Conservation (phyloP, 2,329 filamentous ascomycete species). For the Apiospora pterosperma region DNA sequence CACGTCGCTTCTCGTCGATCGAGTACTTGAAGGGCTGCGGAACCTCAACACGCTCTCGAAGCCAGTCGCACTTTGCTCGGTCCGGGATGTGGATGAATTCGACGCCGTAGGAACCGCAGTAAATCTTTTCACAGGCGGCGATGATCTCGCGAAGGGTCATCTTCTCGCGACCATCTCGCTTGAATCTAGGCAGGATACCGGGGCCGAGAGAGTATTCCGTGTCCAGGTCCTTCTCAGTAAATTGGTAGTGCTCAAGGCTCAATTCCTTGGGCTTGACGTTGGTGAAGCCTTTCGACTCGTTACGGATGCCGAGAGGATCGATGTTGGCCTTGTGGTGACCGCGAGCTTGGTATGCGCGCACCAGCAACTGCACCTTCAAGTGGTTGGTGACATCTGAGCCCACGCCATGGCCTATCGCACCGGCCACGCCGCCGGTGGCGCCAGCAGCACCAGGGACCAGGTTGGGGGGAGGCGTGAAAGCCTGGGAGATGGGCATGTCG, state of each 20-base stretch:
- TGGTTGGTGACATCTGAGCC: slow-evolving; percentile 90
- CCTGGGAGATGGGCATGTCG: slow-evolving; percentile 95
- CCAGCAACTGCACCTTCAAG: slow-evolving; percentile 94
- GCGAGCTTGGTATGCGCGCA: slow-evolving; percentile 95
- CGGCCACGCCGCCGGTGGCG: slow-evolving; percentile 70
- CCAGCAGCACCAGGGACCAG: slow-evolving; percentile 80
- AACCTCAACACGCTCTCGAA: slow-evolving; percentile 90
- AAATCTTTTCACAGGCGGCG: slow-evolving; percentile 87
- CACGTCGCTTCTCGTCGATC: slow-evolving; percentile 95
- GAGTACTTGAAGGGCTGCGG: slow-evolving; percentile 96
- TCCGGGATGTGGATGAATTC: slow-evolving; percentile 99
- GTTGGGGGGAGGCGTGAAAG: slow-evolving; percentile 92
- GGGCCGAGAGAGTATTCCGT: slow-evolving; percentile 89
- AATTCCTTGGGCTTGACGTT: slow-evolving; percentile 90
- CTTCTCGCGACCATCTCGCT: slow-evolving; percentile 82
- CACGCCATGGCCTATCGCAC: slow-evolving; percentile 61
- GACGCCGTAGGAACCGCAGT: slow-evolving; percentile 95
- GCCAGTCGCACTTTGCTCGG: slow-evolving; percentile 96
- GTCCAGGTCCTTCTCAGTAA: slow-evolving; percentile 90
- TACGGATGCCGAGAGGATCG: slow-evolving; percentile 90
- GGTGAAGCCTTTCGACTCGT: slow-evolving; percentile 77
- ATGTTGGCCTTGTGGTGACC: slow-evolving; percentile 98
- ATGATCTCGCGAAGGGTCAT: slow-evolving; percentile 97
- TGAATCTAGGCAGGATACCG: slow-evolving; percentile 92
- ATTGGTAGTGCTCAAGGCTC: slow-evolving; percentile 89